Base-by-base conservation (phyloP, 352 stramenopile genomes). In the Globisporangium apiculatum region DNA sequence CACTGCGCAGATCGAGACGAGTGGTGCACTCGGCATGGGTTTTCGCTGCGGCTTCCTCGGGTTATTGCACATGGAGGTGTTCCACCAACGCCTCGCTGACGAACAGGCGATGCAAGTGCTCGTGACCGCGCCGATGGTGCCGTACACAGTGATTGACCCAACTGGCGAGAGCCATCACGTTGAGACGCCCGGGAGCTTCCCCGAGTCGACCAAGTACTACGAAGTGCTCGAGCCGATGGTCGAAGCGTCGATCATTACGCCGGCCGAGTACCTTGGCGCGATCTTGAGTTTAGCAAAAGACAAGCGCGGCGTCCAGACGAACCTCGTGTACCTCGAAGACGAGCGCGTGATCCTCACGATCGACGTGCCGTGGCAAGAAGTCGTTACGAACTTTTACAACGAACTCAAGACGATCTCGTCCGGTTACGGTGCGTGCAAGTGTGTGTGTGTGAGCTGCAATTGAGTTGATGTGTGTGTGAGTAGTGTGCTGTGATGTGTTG, bases 371-470 rank as follows among this genome's bases (percentile, higher is more conserved):
- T 99, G 96, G 97, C 93, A 98, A 53, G 97, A 99, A 78, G 96
- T 99, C 11, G 98, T 99, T 52, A 99, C 86, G 31, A 98, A 99
- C 72, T 99, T 99, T 57, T 99, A 99, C 74, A 98, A 99, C 70
- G 85, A 97, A 55, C 73, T 99, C 48, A 99, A 99, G 78, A 98
- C 86, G 37, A 82, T 97, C 6, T 97, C 94, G 7, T 94, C 87
- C 3, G 97, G 97, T 35, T 99, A 98, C 65, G 97, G 96, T 72
- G 83, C 63, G 66, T 60, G 37, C 38, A 42, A 52, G 7, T n/a
- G 14, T 8, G 17, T 53, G 9, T 24, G 11, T 17, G 11, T 31
- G 24, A 31, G 24, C 24, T 31, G 24, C 24, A 31, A 31, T 31
- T 31, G 24, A 31, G 24, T 31, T 3, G 24, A 31, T 31, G 24